phyloP scores from a whole-genome alignment of 73 alveolate species.

The Paramecium tetraurelia region DNA sequence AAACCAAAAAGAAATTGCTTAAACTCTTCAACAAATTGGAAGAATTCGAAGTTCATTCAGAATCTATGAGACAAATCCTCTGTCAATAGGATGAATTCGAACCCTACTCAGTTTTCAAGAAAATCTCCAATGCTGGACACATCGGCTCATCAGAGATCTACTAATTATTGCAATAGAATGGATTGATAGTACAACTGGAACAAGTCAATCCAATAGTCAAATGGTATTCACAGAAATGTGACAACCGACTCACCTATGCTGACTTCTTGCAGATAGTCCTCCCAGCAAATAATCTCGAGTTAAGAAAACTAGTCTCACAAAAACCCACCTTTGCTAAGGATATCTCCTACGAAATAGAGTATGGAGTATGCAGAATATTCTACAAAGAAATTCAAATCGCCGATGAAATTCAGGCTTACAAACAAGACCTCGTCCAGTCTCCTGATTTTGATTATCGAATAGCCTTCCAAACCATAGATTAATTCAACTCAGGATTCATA shows the following conservation, averaged over 20 bases:
- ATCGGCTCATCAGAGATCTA: background rate
- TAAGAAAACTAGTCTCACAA: constrained; percentile 26
- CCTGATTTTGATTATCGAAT: constrained; percentile 27
- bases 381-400: constrained; percentile 14
- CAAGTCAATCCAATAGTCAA: background rate
- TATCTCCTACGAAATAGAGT: constrained; percentile 13
- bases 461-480: constrained; percentile 14
- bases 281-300: constrained; percentile 11
- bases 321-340: background rate
- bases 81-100: constrained; percentile 26
- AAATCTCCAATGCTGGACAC: background rate
- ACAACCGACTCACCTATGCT: background rate
- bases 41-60: constrained; percentile 11
- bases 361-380: constrained; percentile 34
- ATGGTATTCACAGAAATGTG: constrained; percentile 42
- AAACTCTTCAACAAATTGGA: background rate
- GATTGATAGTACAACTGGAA: background rate
- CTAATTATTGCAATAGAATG: background rate
- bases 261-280: background rate
- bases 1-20: constrained; percentile 24
- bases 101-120: constrained; percentile 26
- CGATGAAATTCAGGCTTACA: background rate
- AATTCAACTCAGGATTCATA: background rate
- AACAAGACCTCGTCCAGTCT: background rate
- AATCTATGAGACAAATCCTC: constrained; percentile 11